phyloP scores from a whole-genome alignment of 495 filamentous ascomycete species.

The Podospora sp. region DNA sequence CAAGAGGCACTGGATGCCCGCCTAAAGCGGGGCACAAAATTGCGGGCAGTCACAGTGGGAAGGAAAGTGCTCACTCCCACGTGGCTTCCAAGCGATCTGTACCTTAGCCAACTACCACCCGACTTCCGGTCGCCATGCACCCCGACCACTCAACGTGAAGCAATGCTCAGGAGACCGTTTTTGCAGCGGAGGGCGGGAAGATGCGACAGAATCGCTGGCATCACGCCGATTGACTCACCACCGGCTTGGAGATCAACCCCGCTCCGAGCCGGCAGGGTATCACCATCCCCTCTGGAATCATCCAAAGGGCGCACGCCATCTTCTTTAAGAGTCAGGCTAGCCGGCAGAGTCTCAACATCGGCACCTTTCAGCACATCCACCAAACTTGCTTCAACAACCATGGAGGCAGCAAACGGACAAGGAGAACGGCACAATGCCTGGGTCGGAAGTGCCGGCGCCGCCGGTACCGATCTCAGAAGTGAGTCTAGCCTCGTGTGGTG shows the following conservation, averaged over 20 bases:
- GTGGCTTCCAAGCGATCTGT: no score
- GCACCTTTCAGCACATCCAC: background rate
- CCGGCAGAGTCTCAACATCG: background rate
- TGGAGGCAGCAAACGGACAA: background rate
- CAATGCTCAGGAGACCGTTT: background rate
- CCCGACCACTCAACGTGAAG: background rate
- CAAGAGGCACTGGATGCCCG: no score
- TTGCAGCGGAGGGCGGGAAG: no score
- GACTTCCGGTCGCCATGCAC: background rate
- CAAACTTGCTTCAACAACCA: slow-evolving; percentile 3
- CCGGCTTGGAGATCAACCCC: background rate
- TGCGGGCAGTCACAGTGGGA: no score
- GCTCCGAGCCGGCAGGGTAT: background rate
- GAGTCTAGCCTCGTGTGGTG: slow-evolving; percentile 18
- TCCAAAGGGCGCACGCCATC: background rate
- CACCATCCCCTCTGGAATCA: background rate
- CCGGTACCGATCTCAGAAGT: slow-evolving; percentile 49
- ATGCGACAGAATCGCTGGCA: background rate
- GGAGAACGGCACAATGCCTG: slow-evolving; percentile 31
- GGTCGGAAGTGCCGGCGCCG: slow-evolving; percentile 47
- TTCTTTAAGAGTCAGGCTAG: background rate
- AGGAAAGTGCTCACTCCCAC: no score
- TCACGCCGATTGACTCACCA: background rate
- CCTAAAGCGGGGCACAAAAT: no score
- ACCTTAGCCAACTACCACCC: no score